Percentiles rank a stretch among this genome's conserved stretches.
These are phyloP conservation scores for Teratosphaeriaceae sp. DNA, from an alignment of 2,329 filamentous ascomycete genomes.

Conservation along the genomic window DNA sequence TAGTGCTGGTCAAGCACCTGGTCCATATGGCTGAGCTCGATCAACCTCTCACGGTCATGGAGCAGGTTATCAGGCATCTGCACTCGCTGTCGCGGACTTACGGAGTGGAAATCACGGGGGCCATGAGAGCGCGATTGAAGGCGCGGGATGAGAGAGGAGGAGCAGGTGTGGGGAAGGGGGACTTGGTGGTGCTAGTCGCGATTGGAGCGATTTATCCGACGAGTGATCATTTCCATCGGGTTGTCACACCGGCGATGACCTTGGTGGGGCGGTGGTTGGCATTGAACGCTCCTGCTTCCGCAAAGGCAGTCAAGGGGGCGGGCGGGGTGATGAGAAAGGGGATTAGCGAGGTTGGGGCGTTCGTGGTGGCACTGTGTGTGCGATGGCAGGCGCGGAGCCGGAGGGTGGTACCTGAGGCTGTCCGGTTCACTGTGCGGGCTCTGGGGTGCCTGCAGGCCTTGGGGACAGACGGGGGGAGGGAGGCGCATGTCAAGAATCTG, in stretches of 20 bases:
- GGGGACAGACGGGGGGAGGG: constrained; percentile 28
- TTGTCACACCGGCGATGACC: constrained; percentile 83
- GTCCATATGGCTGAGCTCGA: constrained; percentile 48
- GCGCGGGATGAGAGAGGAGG: constrained; percentile 41
- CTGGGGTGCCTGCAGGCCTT: constrained; percentile 42
- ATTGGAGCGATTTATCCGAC: constrained; percentile 84
- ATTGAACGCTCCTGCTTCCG: constrained; percentile 52
- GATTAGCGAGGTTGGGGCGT: constrained; percentile 65
- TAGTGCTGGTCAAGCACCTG: constrained; percentile 61
- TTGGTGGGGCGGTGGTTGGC: constrained; percentile 78
- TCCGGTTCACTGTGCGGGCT: constrained; percentile 74
- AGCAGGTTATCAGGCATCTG: constrained; percentile 78
- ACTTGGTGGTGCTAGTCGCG: constrained; percentile 76
- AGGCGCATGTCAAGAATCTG: constrained; percentile 55
- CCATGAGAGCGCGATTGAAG: constrained; percentile 68
- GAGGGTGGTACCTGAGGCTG: constrained; percentile 80
- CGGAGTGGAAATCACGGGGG: constrained; percentile 66
- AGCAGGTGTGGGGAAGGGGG: constrained; percentile 55
- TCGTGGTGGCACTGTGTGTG: constrained; percentile 68
- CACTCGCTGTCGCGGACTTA: constrained; percentile 89
- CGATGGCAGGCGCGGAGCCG: constrained; percentile 80
- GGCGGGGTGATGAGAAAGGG: constrained; percentile 27
- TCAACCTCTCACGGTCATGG: constrained; percentile 58
- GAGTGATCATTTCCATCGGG: constrained; percentile 94
- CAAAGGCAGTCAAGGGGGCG: constrained; percentile 43